A percentile compares a stretch with the other conserved stretches of the same genome.
These are phyloP conservation scores for Aquilaria malaccensis DNA, from an alignment of 345 rosid species.

Conservation along the genomic window DNA sequence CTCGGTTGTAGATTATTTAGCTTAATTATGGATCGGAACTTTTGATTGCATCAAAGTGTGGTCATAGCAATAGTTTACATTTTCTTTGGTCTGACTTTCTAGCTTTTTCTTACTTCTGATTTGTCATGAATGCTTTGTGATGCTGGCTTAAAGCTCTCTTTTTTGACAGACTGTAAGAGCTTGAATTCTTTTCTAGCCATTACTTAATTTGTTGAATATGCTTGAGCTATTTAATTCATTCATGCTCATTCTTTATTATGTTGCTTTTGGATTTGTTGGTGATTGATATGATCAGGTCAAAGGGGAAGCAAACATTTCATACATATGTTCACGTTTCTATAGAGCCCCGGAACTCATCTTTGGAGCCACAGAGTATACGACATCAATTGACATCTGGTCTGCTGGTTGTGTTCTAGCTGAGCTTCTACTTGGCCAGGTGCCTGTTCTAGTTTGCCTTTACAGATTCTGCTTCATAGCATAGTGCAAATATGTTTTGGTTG, in stretches of 20 bases:
- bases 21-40: no score
- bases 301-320: constrained; percentile 59
- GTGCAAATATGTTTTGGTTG: constrained; percentile 6
- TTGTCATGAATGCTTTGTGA: no score
- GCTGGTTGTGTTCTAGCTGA: constrained; percentile 79
- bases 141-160: no score
- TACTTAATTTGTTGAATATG: no score
- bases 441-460: not conserved
- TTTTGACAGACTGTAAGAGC: no score
- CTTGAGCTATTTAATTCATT: no score
- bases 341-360: constrained; percentile 71
- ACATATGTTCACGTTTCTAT: constrained; percentile 64
- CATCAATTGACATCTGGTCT: constrained; percentile 69
- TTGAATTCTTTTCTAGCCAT: no score
- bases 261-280: not conserved
- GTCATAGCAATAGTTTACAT: no score
- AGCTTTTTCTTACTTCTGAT: no score
- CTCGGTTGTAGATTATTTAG: no score
- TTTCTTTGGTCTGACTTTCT: no score
- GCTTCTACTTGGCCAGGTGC: constrained; percentile 69
- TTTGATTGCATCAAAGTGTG: no score
- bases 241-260: not conserved
- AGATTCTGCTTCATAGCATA: not conserved
- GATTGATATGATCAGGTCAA: constrained; percentile 43
- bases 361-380: constrained; percentile 66